Conservation (phyloP, 108 stramenopile genomes). For the Pseudonitzschia delicatissima region DNA sequence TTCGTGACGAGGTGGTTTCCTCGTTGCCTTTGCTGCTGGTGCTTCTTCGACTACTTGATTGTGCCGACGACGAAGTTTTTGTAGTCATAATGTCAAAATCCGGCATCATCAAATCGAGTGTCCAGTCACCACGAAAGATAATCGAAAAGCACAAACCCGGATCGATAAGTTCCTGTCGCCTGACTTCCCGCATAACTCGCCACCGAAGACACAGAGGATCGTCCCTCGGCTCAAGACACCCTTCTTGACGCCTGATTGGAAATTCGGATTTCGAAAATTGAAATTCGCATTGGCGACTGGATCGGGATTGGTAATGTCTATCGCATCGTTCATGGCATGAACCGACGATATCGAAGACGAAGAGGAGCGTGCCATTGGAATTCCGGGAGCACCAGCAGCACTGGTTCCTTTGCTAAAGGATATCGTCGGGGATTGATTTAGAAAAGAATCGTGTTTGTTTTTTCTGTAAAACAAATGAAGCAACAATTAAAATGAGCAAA, state of each 20-base stretch:
- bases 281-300: neutral
- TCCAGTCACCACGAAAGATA: constrained; percentile 75
- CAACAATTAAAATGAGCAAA: too few relatives aligned
- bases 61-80: neutral
- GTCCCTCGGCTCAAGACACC: too few relatives aligned
- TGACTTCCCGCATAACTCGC: neutral
- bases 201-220: neutral
- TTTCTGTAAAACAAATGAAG: too few relatives aligned
- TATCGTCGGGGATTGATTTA: too few relatives aligned
- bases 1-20: neutral
- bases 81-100: constrained; percentile 14
- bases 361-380: too few relatives aligned
- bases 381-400: too few relatives aligned
- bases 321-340: neutral
- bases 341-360: neutral
- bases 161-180: too few relatives aligned
- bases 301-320: neutral
- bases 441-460: too few relatives aligned
- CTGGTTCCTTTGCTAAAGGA: too few relatives aligned
- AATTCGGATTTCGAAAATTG: constrained; percentile 1
- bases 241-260: neutral
- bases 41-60: too few relatives aligned
- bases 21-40: neutral
- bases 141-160: constrained; percentile 68
- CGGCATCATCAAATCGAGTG: constrained; percentile 72